Percentiles rank a stretch among this genome's conserved stretches.
Conservation (phyloP, 1,284 basidiomycete genomes). For the Moesziomyces globuligerus region DNA sequence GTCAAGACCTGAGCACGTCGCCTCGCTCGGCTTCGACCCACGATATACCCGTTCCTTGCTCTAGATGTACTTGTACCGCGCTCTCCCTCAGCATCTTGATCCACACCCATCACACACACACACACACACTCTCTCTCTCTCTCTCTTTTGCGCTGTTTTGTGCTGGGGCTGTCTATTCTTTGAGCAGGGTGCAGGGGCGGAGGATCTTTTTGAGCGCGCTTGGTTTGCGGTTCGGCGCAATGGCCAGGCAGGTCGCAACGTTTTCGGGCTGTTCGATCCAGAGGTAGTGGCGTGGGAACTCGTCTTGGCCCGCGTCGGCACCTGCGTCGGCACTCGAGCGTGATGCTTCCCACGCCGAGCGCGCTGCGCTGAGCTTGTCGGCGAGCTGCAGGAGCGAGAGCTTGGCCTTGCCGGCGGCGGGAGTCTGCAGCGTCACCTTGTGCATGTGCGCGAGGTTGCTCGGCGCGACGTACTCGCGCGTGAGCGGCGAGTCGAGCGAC, state of each 20-base stretch:
- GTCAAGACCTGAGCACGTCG: slow-evolving; percentile 25
- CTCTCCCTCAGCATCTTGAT: neutral
- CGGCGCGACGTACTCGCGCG: slow-evolving; percentile 43
- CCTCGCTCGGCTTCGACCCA: neutral
- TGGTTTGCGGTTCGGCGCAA: slow-evolving; percentile 72
- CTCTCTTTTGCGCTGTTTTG: slow-evolving; percentile 69
- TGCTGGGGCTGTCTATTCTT: no score
- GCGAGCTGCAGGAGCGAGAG: slow-evolving; percentile 61
- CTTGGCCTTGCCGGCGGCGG: slow-evolving; percentile 22
- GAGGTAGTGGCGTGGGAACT: slow-evolving; percentile 68
- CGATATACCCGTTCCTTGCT: neutral
- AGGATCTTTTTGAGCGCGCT: slow-evolving; percentile 69
- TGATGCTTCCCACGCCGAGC: slow-evolving; percentile 18
- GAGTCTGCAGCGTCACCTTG: slow-evolving; percentile 64
- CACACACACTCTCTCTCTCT: neutral
- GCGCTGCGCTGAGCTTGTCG: slow-evolving; percentile 56
- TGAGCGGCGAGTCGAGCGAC: slow-evolving; percentile 18
- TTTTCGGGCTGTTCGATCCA: slow-evolving; percentile 74
- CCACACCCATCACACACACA: neutral
- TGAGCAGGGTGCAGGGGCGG: slow-evolving; percentile 69
- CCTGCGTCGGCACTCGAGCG: no score
- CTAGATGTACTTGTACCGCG: slow-evolving; percentile 22
- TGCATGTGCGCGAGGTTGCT: slow-evolving; percentile 56
- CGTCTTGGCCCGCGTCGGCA: no score
- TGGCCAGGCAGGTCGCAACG: slow-evolving; percentile 71